These are phyloP conservation scores for Colletotrichum horii DNA, from an alignment of 2,329 filamentous ascomycete genomes.

Conservation along the genomic window DNA sequence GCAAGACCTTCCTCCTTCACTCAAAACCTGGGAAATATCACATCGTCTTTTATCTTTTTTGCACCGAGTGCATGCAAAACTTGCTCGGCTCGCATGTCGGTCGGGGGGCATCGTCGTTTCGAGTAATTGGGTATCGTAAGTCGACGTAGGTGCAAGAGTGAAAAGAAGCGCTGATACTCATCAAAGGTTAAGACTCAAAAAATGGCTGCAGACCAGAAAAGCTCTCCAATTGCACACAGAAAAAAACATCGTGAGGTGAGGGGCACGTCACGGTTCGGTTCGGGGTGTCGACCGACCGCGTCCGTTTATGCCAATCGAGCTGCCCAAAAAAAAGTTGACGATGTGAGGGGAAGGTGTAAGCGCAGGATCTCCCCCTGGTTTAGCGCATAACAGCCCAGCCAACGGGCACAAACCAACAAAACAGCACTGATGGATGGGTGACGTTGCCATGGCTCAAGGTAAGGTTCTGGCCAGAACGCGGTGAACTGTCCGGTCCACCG, in stretches of 20 bases:
- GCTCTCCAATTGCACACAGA: neutral
- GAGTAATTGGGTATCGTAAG: neutral
- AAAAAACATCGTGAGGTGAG: neutral
- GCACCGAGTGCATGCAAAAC: slow-evolving; percentile 17
- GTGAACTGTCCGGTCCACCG: neutral
- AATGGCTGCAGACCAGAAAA: neutral
- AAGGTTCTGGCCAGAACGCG: neutral
- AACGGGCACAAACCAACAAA: neutral
- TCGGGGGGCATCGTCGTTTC: neutral
- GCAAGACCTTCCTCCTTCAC: neutral
- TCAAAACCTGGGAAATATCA: slow-evolving; percentile 12
- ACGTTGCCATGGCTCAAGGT: neutral
- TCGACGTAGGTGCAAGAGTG: neutral
- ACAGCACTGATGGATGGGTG: neutral
- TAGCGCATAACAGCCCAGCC: neutral
- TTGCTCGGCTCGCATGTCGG: slow-evolving; percentile 16
- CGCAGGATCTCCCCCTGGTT: neutral
- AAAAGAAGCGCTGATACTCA: neutral
- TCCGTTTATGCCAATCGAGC: neutral
- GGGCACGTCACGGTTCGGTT: neutral
- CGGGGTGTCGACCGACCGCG: neutral
- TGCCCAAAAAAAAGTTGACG: neutral
- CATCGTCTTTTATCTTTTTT: slow-evolving; percentile 18
- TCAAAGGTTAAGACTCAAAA: accelerated
- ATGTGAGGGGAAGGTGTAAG: neutral